A percentile compares a stretch with the other conserved stretches of the same genome.
Evolutionary conservation across 805 yeast genomes (phyloP).

Genomic region (Saccharomycopsis sp.): DNA sequence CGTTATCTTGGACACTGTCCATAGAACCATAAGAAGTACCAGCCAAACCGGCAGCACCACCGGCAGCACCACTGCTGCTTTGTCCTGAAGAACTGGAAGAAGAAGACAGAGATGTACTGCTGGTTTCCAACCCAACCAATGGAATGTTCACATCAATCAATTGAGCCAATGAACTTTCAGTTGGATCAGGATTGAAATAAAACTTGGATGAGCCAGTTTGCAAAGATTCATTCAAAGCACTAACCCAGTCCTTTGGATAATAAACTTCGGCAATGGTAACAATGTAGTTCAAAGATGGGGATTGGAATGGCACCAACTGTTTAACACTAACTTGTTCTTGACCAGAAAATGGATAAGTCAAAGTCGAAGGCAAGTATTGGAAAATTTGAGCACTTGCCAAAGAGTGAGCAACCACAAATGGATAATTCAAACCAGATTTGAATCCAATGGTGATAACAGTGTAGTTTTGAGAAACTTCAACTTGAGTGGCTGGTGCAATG

Average conservation of each 20-base stretch:
- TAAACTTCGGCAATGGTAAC: conserved; percentile 85
- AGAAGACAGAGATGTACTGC: conserved; percentile 8
- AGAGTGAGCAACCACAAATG: conserved; percentile 66
- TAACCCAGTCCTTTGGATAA: conserved; percentile 51
- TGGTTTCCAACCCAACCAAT: conserved; percentile 33
- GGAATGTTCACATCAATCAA: conserved; percentile 71
- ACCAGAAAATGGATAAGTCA: conserved; percentile 50
- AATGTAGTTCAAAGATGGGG: conserved; percentile 48
- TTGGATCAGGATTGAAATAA: conserved; percentile 50
- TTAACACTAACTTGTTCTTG: conserved; percentile 45
- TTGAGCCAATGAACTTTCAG: conserved; percentile 48
- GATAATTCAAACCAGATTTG: conserved; percentile 70
- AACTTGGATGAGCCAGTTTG: conserved; percentile 40
- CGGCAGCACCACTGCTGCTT: conserved; percentile 13
- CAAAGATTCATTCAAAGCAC: conserved; percentile 22
- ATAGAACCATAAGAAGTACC: conserved; percentile 20
- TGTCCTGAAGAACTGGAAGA: conserved; percentile 10
- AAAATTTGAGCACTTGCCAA: conserved; percentile 77
- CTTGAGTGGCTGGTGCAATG: conserved; percentile 51
- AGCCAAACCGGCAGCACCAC: conserved; percentile 21
- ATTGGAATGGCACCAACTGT: conserved; percentile 68
- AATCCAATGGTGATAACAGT: conserved; percentile 68
- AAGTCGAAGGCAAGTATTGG: conserved; percentile 67
- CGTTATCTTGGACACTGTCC: conserved; percentile 24
- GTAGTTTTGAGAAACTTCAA: conserved; percentile 40